Conservation (phyloP, 768 basidiomycete genomes). For the Cystofilobasidium capitatum region DNA sequence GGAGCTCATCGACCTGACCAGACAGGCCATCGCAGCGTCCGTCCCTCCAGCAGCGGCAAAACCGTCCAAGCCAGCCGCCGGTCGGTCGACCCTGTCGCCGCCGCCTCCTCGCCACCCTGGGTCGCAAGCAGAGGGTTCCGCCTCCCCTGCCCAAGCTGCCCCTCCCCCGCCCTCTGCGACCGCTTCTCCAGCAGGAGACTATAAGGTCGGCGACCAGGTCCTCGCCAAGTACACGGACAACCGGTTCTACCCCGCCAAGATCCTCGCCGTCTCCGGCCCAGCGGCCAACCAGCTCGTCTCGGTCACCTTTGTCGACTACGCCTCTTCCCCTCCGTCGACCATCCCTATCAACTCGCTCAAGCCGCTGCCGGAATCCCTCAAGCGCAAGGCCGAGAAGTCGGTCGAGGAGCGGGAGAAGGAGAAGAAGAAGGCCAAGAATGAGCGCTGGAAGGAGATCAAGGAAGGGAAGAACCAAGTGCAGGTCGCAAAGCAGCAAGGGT, state of each 20-base stretch:
- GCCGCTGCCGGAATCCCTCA: conserved; percentile 29
- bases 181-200: conserved; percentile 17
- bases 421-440: conserved; percentile 41
- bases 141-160: neutral
- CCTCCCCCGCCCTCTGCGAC: neutral
- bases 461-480: conserved; percentile 38
- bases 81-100: conserved; percentile 11
- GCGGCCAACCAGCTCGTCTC: conserved; percentile 37
- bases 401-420: conserved; percentile 38
- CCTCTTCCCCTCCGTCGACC: conserved; percentile 34
- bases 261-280: conserved; percentile 37
- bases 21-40: conserved; percentile 31
- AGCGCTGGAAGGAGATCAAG: conserved; percentile 40
- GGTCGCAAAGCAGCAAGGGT: conserved; percentile 39
- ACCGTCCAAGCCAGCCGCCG: conserved; percentile 6
- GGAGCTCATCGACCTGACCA: conserved; percentile 38
- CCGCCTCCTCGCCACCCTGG: neutral
- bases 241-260: conserved; percentile 39
- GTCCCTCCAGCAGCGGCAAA: conserved; percentile 11
- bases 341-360: conserved; percentile 35
- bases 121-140: conserved; percentile 8
- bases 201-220: conserved; percentile 39
- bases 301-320: conserved; percentile 39
- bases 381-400: conserved; percentile 34
- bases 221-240: conserved; percentile 41